These are phyloP conservation scores for Citrus unshiu DNA, from an alignment of 345 rosid species.

Conservation along the genomic window DNA sequence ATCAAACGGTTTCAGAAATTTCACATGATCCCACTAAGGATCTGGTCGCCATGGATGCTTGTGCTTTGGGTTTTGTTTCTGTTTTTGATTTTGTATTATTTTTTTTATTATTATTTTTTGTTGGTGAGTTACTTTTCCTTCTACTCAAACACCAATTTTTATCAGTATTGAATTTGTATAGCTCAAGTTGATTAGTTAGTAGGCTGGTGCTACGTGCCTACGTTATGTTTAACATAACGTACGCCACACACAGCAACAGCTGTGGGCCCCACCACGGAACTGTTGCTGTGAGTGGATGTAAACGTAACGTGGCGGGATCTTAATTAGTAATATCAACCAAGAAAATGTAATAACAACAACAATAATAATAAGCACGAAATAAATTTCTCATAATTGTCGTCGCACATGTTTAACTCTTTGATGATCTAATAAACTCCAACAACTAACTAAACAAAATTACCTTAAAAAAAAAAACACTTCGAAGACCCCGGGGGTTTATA, in stretches of 20 bases:
- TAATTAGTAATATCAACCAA: not conserved
- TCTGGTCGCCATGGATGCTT: slow-evolving; percentile 8
- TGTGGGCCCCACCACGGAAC: no score
- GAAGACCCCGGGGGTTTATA: no score
- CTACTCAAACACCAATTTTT: not conserved
- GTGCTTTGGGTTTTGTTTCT: not conserved
- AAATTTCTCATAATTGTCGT: no score
- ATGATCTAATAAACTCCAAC: no score
- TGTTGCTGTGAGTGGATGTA: no score
- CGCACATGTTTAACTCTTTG: accelerated
- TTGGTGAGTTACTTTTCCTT: slow-evolving; percentile 8
- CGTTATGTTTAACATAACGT: no score
- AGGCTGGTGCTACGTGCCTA: no score
- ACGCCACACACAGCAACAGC: no score
- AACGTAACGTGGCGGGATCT: no score
- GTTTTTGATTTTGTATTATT: not conserved
- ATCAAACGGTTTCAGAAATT: slow-evolving; percentile 21
- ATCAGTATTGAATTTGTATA: not conserved
- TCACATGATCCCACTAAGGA: slow-evolving; percentile 28
- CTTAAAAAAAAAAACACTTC: accelerated
- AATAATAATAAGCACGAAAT: accelerated
- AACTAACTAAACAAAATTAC: no score
- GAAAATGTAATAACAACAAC: not conserved
- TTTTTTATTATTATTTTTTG: not conserved
- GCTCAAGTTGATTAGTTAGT: not conserved